phyloP scores from a whole-genome alignment of 805 yeast species.

The Blastobotrys mokoenaii region DNA sequence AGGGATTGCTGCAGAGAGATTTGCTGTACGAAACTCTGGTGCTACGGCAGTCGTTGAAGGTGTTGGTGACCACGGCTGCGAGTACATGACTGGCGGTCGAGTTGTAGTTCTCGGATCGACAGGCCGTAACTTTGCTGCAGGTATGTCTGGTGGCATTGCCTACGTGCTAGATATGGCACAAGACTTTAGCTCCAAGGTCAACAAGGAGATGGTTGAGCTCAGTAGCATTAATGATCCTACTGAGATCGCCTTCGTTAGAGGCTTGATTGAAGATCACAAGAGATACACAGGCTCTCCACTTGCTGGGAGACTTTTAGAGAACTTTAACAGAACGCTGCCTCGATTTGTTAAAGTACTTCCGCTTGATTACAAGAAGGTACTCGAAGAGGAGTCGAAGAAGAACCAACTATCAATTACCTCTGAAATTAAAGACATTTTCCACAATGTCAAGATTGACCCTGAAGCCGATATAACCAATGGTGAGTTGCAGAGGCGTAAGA shows the following conservation, averaged over 20 bases:
- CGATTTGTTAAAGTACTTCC: conserved; percentile 93
- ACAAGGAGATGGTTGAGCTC: conserved; percentile 74
- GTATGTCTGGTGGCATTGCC: conserved; percentile 99
- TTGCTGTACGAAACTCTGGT: conserved; percentile 97
- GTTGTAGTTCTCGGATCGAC: conserved; percentile 87
- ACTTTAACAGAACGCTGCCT: conserved; percentile 82
- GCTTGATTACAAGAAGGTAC: conserved; percentile 78
- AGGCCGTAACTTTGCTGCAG: conserved; percentile 91
- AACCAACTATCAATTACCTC: conserved; percentile 26
- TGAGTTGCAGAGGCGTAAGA: conserved; percentile 44
- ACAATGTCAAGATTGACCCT: conserved; percentile 71
- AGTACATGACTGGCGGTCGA: conserved; percentile 98
- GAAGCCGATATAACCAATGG: conserved; percentile 85
- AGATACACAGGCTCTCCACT: conserved; percentile 90
- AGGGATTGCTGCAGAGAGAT: conserved; percentile 98
- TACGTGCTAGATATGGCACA: conserved; percentile 94
- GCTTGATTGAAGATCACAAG: conserved; percentile 88
- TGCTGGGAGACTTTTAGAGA: conserved; percentile 72
- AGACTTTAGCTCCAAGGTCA: conserved; percentile 74
- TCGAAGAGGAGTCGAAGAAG: conserved; percentile 64
- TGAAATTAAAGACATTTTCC: conserved; percentile 57
- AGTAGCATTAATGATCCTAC: conserved; percentile 71
- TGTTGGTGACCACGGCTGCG: conserved; percentile 98
- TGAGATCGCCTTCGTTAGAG: conserved; percentile 90
- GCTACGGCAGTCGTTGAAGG: conserved; percentile 96